Conservation (phyloP, 2,329 filamentous ascomycete genomes). For the Aspergillus viridinutans region DNA sequence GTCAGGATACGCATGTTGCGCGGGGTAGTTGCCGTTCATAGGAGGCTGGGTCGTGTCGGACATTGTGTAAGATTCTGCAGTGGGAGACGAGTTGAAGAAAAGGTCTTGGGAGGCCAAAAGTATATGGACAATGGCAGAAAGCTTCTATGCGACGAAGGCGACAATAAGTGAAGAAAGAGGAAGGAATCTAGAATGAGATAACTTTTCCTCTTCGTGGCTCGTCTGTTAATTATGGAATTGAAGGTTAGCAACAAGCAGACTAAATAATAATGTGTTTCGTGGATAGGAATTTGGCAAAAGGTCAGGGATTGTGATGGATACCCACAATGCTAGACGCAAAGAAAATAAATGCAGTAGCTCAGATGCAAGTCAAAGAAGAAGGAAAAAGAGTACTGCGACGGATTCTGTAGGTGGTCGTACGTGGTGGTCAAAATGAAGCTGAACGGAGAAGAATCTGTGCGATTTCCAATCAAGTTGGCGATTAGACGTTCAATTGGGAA, state of each 20-base stretch:
- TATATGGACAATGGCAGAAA: not conserved
- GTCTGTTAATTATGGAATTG: not conserved
- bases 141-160: not conserved
- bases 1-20: slow-evolving; percentile 37
- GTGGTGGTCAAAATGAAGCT: slow-evolving; percentile 18
- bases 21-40: slow-evolving; percentile 40
- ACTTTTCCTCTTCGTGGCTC: slow-evolving; percentile 5
- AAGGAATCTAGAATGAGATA: slow-evolving; percentile 3
- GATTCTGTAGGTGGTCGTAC: not conserved
- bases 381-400: slow-evolving; percentile 9
- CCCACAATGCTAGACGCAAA: slow-evolving; percentile 29
- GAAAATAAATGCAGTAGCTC: slow-evolving; percentile 18
- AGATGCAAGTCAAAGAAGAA: slow-evolving; percentile 12
- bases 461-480: slow-evolving; percentile 20
- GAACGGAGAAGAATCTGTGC: slow-evolving; percentile 26
- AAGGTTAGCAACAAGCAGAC: not conserved
- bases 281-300: not conserved
- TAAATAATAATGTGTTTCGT: not conserved
- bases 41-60: slow-evolving; percentile 39
- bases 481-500: slow-evolving; percentile 7
- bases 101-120: not conserved
- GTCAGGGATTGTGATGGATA: not conserved
- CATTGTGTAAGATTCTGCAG: slow-evolving; percentile 26
- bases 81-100: slow-evolving; percentile 1
- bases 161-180: not conserved